Evolutionary conservation across 257 asterid species (phyloP).

Genomic region (Solanum tacnaense): DNA sequence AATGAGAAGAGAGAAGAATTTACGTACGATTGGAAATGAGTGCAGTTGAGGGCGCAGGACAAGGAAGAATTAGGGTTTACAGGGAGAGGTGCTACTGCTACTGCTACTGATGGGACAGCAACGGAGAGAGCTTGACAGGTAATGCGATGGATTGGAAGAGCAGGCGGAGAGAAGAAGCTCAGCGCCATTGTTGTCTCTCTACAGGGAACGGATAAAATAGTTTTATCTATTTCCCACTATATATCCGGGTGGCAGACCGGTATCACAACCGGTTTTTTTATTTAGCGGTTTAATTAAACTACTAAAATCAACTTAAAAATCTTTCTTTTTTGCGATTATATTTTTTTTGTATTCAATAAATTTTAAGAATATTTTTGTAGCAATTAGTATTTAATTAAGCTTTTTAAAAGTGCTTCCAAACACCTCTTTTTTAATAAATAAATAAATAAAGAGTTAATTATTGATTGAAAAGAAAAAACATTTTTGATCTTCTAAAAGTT

Average conservation of each 20-base stretch:
- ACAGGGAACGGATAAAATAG: not conserved
- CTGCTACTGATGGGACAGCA: conserved; percentile 5
- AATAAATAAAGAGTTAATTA: no score
- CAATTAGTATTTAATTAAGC: not conserved
- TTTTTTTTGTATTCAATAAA: no score
- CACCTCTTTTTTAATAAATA: not conserved
- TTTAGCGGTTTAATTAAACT: not conserved
- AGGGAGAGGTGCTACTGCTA: not conserved
- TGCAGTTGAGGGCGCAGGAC: conserved; percentile 60
- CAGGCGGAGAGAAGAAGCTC: conserved; percentile 23
- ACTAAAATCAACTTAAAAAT: no score
- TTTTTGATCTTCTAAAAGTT: no score
- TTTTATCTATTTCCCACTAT: not conserved
- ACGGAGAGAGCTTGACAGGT: conserved; percentile 20
- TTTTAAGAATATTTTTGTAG: no score
- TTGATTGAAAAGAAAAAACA: not conserved
- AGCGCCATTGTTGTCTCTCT: not conserved
- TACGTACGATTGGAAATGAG: conserved; percentile 57
- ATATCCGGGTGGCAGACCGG: not conserved
- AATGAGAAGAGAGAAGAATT: not conserved
- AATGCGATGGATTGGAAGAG: conserved; percentile 14
- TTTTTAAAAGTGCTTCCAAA: not conserved
- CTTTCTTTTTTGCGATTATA: no score
- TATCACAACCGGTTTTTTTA: not conserved
- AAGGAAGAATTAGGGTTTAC: conserved; percentile 22